Base-by-base conservation (phyloP, 2,329 filamentous ascomycete species). In the Purpureocillium takamizusanense region DNA sequence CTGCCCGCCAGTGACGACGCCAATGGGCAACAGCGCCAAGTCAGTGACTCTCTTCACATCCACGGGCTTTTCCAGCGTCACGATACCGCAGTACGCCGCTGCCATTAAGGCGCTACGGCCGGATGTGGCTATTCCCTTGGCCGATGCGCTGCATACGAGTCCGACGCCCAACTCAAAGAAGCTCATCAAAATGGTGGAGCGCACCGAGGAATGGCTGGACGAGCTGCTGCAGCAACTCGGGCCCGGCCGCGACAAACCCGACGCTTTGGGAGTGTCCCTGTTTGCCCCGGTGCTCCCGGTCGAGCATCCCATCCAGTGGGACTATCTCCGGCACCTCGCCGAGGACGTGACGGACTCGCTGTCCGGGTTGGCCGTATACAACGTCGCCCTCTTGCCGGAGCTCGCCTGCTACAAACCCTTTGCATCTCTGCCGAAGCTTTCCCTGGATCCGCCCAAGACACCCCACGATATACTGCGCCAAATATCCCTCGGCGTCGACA, bases 41-140 rank as follows among this genome's bases (percentile, higher is more conserved):
- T 74, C 79, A 34, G 70, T 97, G 31, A 79, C 83, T 14, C 73
- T 97, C 35, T 80, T 85, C 55, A 95, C 92, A 2, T 90, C 88
- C 1, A 86, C 87, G 1, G 92, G 92, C 23, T 95, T 94, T 61
- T 75, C 78, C 44, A 70, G 75, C 40, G 66, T 97, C 27, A 73
- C 75, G 25, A 76, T 78, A 0, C 68, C 76, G 7, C 76, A 84
- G 38, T 97, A 92, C 62, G 67, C 73, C 27, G 65, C 76, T 6
- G 78, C 79, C 14, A 68, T 83, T 25, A 62, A 72, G 42, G 70
- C 65, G n/a, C 62, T 95, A 28, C 69, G 71, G 37, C 86, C 90
- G 1, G 90, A 98, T 54, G 81, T 97, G 38, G 76, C 82, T 28
- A 71, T 97, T 17, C 80, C 80, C 0, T 61, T 94, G 37, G 84